Evolutionary conservation across 441 rosid species (phyloP).

Genomic region (Jatropha podagrica): DNA sequence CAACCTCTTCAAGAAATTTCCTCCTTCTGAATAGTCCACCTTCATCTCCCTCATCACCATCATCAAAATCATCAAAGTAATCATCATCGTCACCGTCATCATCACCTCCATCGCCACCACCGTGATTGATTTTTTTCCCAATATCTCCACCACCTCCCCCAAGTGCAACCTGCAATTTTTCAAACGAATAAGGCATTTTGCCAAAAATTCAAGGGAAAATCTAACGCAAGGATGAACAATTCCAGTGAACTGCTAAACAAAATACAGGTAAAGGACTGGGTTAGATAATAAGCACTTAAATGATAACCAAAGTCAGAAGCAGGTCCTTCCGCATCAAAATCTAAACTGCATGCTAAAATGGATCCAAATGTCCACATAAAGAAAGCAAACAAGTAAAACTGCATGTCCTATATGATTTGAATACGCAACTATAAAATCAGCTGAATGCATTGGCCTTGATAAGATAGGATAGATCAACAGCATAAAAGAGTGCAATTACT

Average conservation of each 20-base stretch:
- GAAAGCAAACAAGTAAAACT: neutral
- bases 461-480: neutral
- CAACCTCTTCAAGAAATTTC: constrained; percentile 84
- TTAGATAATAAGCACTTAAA: neutral
- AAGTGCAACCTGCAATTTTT: constrained; percentile 59
- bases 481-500: neutral
- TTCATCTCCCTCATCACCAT: constrained; percentile 84
- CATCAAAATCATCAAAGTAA: constrained; percentile 89
- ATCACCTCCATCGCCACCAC: constrained; percentile 97
- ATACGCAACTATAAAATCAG: neutral
- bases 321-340: neutral
- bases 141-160: constrained; percentile 97
- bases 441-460: neutral
- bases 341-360: neutral
- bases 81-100: constrained; percentile 95
- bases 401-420: neutral
- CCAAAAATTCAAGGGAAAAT: neutral
- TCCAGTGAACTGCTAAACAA: neutral
- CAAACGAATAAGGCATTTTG: constrained; percentile 23
- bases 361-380: too few species aligned
- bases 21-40: constrained; percentile 90
- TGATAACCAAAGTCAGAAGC: neutral
- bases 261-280: neutral
- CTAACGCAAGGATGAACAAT: neutral
- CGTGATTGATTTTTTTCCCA: constrained; percentile 77